Evolutionary conservation across 2,329 filamentous ascomycete species (phyloP), one percentile per base, ranked within the genome.

Genomic region (Penicillium sp.): DNA sequence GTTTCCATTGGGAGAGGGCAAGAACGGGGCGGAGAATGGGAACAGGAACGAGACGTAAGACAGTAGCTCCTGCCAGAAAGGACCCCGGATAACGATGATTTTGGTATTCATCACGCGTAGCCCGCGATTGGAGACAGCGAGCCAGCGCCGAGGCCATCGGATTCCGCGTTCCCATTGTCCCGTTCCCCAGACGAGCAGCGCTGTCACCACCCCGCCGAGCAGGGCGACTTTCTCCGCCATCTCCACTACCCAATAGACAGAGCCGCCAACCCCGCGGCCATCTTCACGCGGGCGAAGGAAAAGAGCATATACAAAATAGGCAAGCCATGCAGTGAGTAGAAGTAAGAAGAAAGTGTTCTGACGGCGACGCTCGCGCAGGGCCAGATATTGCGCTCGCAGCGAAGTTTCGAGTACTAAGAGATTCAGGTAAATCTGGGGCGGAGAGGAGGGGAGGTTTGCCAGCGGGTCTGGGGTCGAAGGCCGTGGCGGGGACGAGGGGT

Each of bases 261-360:
- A 93, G 30, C 94, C 93, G 48, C 94, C 94, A 6, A 96, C 85
- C 35, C 93, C 93, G 62, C 84, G 86, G 61, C 93, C 93, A 78
- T 97, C 93, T 73, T 97, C 93, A 61, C 93, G 86, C n/a, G 92
- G 92, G n/a, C 91, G 89, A 61, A 97, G 83, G 79, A 96, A 97
- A 45, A 97, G 83, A 10, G 90, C 88, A 74, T 97, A 97, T 61
- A 86, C 86, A 75, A 97, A 97, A 66, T 88, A 88, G 58, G 84
- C 76, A 43, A 91, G 86, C 94, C 94, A 99, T 27, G 87, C 69
- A 4, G 83, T 83, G 27, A 99, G 82, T 10, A 96, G 79, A 16
- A 88, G 81, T 19, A 97, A 79, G 68, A 97, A 96, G 75, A 97
- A 95, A 2, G 91, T 92, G 73, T 99, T 93, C 66, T 97, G 90